Conservation (phyloP, 2,329 filamentous ascomycete species). For the Coniochaeta ligniaria region DNA sequence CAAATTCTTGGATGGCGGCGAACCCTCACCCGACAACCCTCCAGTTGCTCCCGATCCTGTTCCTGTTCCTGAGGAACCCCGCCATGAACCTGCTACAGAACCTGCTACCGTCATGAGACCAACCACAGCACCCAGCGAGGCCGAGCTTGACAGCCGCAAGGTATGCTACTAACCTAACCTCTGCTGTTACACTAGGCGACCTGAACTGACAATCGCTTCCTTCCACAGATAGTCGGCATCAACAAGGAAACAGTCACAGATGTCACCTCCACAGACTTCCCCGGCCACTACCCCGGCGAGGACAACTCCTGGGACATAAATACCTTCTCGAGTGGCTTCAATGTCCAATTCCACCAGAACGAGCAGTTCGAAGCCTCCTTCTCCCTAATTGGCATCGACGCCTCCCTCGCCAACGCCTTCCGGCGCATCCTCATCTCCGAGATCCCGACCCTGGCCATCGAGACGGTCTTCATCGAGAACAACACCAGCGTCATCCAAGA, state of each 20-base stretch:
- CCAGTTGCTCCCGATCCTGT: not conserved
- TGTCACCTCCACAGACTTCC: conserved; percentile 85
- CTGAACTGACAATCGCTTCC: not conserved
- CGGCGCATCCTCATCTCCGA: conserved; percentile 92
- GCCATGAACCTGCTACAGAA: conserved; percentile 10
- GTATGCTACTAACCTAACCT: conserved; percentile 27
- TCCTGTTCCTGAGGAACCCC: conserved; percentile 4
- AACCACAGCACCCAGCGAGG: conserved; percentile 37
- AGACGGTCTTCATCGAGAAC: conserved; percentile 87
- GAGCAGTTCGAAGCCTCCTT: conserved; percentile 72
- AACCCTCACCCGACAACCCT: not conserved
- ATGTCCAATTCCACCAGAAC: conserved; percentile 77
- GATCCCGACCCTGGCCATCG: conserved; percentile 89
- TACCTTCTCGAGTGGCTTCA: conserved; percentile 31
- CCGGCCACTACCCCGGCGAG: conserved; percentile 84
- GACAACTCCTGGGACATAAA: conserved; percentile 48
- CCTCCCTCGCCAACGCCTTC: conserved; percentile 92
- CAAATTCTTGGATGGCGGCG: not conserved
- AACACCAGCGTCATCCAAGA: conserved; percentile 98
- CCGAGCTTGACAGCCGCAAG: conserved; percentile 55
- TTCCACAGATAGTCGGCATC: conserved; percentile 70
- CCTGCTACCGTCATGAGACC: conserved; percentile 32
- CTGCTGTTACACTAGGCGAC: not conserved
- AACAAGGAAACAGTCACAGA: conserved; percentile 87
- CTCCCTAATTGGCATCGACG: conserved; percentile 86